These are phyloP conservation scores for Eucalyptus victrix DNA, from an alignment of 345 rosid genomes.

Conservation along the genomic window DNA sequence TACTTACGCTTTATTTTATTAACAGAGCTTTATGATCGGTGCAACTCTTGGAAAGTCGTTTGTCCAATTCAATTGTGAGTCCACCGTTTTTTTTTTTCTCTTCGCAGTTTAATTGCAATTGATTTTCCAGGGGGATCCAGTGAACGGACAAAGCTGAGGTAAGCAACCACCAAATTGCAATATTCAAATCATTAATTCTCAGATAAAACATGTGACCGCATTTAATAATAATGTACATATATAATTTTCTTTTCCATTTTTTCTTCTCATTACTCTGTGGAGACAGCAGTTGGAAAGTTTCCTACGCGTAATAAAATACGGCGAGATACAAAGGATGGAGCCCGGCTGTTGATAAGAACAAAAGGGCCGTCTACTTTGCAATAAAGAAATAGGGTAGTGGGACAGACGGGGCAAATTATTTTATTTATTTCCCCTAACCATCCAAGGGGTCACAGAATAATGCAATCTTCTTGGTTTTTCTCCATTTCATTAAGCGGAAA, in stretches of 20 bases:
- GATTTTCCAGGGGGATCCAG: background rate
- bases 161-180: background rate
- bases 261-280: background rate
- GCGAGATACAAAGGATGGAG: background rate
- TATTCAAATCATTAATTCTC: background rate
- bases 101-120: background rate
- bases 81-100: background rate
- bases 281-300: background rate
- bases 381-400: background rate
- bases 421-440: background rate
- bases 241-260: background rate
- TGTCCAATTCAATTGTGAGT: background rate
- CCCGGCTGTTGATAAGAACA: background rate
- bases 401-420: background rate
- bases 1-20: background rate
- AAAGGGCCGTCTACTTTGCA: background rate
- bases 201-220: background rate
- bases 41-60: background rate
- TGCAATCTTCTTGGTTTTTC: background rate
- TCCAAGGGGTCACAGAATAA: background rate
- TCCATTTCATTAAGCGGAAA: background rate
- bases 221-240: background rate
- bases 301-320: background rate
- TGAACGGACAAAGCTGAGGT: conserved; percentile 19
- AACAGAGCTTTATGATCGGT: background rate